Base-by-base conservation (phyloP, 179 eudicot genomes). In the Spinacia oleracea region DNA sequence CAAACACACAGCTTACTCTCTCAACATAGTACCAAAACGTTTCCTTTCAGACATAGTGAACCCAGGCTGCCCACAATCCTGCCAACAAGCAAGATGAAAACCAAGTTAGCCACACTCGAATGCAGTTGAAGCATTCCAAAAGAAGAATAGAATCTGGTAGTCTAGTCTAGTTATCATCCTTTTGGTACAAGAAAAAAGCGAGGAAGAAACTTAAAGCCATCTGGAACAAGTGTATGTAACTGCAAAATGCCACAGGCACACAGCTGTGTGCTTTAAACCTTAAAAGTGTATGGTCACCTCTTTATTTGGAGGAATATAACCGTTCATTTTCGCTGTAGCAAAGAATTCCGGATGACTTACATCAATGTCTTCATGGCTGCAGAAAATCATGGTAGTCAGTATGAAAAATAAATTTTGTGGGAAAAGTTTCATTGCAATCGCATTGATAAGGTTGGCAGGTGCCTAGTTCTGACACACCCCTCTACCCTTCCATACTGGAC, bases 61-160 rank as follows among this genome's bases (percentile, higher is more conserved):
- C 72, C 99, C 99, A 81, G 99, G 99, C 68, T 96, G 99, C 29
- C 99, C 99, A 73, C 92, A 89, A 75, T 96, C 99, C 97, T 94
- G 91, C 87, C 84, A 80, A 59, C 35, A 73, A 67, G 71, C 34
- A 83, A 80, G 46, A 73, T 51, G 29, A 56, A 73, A 63, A 51
- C 77, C 32, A 48, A 23, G 32, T 83, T 68, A 76, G 72, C 29
- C 67, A 58, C 50, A 38, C n/a, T 63, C 3, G 42, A 73, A 51
- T 27, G 32, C 73, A 73, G 42, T 50, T 43, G 25, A 23, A 23
- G 45, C 45, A 27, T 25, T 55, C 5, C 5, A 62, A 60, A n/a
- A 46, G 20, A 51, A 56, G 27, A 48, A 62, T 9, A 78, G 29
- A 42, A 43, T 58, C 27, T 29, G 29, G 25, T 64, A 2, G 51